phyloP scores from a whole-genome alignment of 2,329 filamentous ascomycete species.

The Pestalotiopsis fici region DNA sequence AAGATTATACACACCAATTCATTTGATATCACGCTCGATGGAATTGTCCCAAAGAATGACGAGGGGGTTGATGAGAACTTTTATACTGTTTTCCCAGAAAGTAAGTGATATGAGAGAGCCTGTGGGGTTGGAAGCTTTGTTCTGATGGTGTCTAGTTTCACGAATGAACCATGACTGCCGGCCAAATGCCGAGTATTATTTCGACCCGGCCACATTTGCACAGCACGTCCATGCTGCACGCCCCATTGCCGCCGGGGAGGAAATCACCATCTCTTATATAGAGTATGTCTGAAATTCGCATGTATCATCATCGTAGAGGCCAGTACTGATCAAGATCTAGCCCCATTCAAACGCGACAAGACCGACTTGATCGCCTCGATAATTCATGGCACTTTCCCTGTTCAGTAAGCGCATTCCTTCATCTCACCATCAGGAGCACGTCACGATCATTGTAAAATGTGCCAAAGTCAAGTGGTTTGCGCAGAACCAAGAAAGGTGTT shows the following conservation, averaged over 20 bases:
- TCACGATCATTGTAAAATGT: no score
- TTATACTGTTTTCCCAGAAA: conserved; percentile 40
- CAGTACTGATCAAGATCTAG: conserved; percentile 16
- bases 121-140: not conserved
- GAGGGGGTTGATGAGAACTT: conserved; percentile 24
- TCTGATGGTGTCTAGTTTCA: conserved; percentile 27
- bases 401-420: conserved; percentile 10
- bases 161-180: conserved; percentile 47
- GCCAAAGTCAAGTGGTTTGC: no score
- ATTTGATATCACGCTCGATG: conserved; percentile 36
- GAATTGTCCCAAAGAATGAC: conserved; percentile 21
- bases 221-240: conserved; percentile 40
- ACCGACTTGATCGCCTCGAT: conserved; percentile 30
- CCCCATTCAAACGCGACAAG: conserved; percentile 28
- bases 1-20: conserved; percentile 38
- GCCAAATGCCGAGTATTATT: conserved; percentile 44
- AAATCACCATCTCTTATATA: conserved; percentile 45
- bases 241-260: conserved; percentile 40
- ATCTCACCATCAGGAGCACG: no score
- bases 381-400: conserved; percentile 41
- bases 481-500: no score
- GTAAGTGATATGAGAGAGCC: conserved; percentile 16
- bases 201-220: conserved; percentile 36
- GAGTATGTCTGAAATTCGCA: conserved; percentile 19
- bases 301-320: not conserved